These are phyloP conservation scores for Cutaneotrichosporon curvatum DNA, from an alignment of 1,284 basidiomycete genomes.

Conservation along the genomic window DNA sequence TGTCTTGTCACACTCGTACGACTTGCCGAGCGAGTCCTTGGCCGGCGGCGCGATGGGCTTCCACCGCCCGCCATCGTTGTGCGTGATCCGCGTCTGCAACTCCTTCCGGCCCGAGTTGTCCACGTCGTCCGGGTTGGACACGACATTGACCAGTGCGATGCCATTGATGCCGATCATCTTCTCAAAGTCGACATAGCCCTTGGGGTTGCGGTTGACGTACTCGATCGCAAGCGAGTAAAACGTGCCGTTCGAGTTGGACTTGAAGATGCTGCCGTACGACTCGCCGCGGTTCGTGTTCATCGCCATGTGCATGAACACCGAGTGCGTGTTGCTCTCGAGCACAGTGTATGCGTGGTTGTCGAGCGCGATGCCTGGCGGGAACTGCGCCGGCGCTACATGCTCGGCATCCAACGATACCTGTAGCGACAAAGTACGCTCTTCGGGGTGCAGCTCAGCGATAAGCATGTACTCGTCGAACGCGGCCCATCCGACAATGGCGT, in stretches of 20 bases:
- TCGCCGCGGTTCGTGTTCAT: slow-evolving; percentile 67
- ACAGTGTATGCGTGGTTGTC: slow-evolving; percentile 59
- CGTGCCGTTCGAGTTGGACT: slow-evolving; percentile 93
- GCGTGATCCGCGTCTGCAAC: slow-evolving; percentile 81
- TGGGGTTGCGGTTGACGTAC: slow-evolving; percentile 78
- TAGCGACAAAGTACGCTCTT: slow-evolving; percentile 58
- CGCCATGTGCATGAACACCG: slow-evolving; percentile 93
- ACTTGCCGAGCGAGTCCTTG: slow-evolving; percentile 66
- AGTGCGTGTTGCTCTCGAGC: slow-evolving; percentile 84
- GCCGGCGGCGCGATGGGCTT: slow-evolving; percentile 68
- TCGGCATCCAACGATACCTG: slow-evolving; percentile 87
- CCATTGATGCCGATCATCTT: slow-evolving; percentile 95
- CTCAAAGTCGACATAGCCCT: slow-evolving; percentile 94
- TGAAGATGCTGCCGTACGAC: slow-evolving; percentile 87
- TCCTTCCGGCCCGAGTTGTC: slow-evolving; percentile 65
- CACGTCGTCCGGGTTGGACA: slow-evolving; percentile 65
- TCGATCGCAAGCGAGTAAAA: slow-evolving; percentile 83
- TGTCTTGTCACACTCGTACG: slow-evolving; percentile 65
- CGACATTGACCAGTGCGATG: slow-evolving; percentile 86
- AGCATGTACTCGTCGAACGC: slow-evolving; percentile 94
- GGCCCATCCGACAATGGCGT: slow-evolving; percentile 84
- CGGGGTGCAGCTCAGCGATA: slow-evolving; percentile 68
- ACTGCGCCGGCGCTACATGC: slow-evolving; percentile 73
- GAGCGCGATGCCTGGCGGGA: slow-evolving; percentile 82
- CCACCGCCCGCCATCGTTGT: slow-evolving; percentile 94